phyloP scores from a whole-genome alignment of 108 stramenopile genomes.

The Skeletonema tropicum region DNA sequence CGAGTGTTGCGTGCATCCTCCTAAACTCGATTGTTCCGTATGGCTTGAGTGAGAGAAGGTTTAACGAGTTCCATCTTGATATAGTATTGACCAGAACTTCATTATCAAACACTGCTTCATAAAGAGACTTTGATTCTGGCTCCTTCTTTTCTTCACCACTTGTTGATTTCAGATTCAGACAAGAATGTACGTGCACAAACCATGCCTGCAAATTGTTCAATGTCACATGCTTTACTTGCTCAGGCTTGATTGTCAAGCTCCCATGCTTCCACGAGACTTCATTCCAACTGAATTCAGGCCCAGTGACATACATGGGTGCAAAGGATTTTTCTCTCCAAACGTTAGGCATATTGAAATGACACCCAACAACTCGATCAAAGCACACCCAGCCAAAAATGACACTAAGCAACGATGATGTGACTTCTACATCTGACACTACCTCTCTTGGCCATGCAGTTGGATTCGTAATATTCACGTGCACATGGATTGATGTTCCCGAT shows the following conservation, averaged over 20 bases:
- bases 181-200: constrained; percentile 24
- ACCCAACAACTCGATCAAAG: no score
- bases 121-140: constrained; percentile 3
- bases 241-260: no score
- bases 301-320: no score
- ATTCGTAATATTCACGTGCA: constrained; percentile 35
- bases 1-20: constrained; percentile 36
- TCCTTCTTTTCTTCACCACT: constrained; percentile 26
- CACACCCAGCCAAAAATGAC: no score
- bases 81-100: constrained; percentile 23
- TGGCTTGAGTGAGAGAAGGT: constrained; percentile 25
- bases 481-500: constrained; percentile 39
- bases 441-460: constrained; percentile 31
- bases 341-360: no score
- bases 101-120: constrained; percentile 20
- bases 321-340: no score
- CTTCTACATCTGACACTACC: background rate
- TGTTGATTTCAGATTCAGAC: background rate
- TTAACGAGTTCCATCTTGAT: constrained; percentile 35
- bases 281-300: background rate
- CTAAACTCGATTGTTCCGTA: constrained; percentile 42
- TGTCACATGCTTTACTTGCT: no score
- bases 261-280: no score
- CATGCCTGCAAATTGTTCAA: constrained; percentile 18
- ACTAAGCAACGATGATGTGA: no score